Evolutionary conservation across 371 early-diverging fungal species (phyloP).

Genomic region (Mucor lusitanicus): DNA sequence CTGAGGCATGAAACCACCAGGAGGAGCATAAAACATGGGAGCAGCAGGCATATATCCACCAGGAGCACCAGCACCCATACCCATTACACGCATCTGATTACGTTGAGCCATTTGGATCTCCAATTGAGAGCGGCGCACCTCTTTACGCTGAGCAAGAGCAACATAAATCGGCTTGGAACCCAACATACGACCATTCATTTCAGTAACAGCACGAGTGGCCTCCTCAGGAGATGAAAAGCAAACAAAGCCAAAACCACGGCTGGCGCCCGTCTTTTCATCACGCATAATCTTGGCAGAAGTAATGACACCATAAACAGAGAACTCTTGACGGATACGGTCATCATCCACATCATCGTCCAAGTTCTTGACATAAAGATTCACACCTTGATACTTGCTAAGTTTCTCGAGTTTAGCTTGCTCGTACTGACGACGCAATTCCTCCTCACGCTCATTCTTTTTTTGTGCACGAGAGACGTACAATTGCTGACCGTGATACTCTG

Average conservation of each 20-base stretch:
- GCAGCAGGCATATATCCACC: conserved; percentile 36
- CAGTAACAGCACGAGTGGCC: conserved; percentile 75
- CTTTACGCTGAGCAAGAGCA: conserved; percentile 91
- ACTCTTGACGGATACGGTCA: conserved; percentile 83
- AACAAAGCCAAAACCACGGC: conserved; percentile 77
- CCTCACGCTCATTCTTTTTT: conserved; percentile 92
- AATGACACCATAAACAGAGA: conserved; percentile 84
- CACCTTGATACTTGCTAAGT: conserved; percentile 89
- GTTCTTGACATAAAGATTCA: conserved; percentile 92
- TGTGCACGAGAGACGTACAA: conserved; percentile 93
- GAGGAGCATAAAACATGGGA: conserved; percentile 57
- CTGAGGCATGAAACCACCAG: conserved; percentile 59
- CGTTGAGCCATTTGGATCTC: conserved; percentile 85
- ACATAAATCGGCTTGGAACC: conserved; percentile 90
- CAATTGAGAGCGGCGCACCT: conserved; percentile 78
- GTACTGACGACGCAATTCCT: conserved; percentile 84
- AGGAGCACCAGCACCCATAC: conserved; percentile 30
- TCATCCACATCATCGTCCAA: conserved; percentile 87
- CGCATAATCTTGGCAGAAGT: conserved; percentile 91
- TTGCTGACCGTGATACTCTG: conserved; percentile 73
- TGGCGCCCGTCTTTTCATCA: conserved; percentile 70
- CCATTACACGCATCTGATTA: conserved; percentile 55
- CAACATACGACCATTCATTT: conserved; percentile 82
- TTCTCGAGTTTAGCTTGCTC: conserved; percentile 83
- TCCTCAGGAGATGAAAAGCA: conserved; percentile 80